Evolutionary conservation across 108 stramenopile genomes (phyloP), one percentile per base, ranked within the genome.

Genomic region (Nitzschia inconspicua): DNA sequence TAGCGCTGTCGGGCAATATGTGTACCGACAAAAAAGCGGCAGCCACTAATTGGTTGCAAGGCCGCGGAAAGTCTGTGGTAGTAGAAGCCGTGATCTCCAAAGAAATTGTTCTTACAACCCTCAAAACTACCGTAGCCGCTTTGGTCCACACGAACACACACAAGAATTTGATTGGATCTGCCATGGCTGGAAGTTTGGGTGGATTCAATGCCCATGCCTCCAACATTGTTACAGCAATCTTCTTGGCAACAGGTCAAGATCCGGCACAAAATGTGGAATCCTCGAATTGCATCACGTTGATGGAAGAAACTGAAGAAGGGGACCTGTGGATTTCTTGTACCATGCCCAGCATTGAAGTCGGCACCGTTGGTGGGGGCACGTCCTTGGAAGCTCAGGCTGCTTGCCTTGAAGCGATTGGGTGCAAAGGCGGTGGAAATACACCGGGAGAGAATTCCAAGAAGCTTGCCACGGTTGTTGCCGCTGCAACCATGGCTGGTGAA

Each of bases 11-110:
- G 50, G 97, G 98, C 27, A 99, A 99, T 77, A 94, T 98, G 95
- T 99, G 98, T 75, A 97, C 96, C 0, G 98, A 99, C 77, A 99
- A 99, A 66, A 99, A 99, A 76, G 94, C 98, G 9, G 91, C 95
- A 11, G 96, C 98, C 18, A 89, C 95, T 51, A 99, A 99, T 79
- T 99, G 98, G 98, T 81, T 97, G 49, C 83, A 96, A 66, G 98
- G 98, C 47, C 84, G 98, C 66, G 98, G 98, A 43, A 99, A 99
- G 76, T 76, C 74, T 31, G 95, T 99, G 46, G 95, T 97, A 4
- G 94, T 91, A 29, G 98, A 99, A 79, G 91, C 91, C 11, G 72
- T 75, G 47, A 88, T 99, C 64, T 88, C 96, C 48, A 70, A 80
- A 35, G 69, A 79, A 14, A 78, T 97, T 44, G 96, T 99, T 6